Evolutionary conservation across 2,329 filamentous ascomycete species (phyloP).

Genomic region (Pseudogymnoascus sp.): DNA sequence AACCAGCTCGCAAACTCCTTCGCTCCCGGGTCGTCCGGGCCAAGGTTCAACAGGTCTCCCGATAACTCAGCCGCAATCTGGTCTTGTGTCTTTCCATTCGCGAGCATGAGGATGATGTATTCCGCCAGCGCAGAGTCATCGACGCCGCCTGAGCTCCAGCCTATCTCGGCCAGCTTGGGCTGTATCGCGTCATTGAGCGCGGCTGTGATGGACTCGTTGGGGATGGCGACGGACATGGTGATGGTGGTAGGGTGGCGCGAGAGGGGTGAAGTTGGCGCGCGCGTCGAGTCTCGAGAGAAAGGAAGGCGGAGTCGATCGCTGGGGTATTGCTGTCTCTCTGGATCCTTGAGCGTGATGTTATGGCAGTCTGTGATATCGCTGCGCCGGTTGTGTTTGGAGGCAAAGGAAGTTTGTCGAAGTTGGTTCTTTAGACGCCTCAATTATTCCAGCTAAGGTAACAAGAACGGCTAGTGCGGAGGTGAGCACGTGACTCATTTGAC

Average conservation of each 20-base stretch:
- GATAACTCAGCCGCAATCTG: constrained; percentile 85
- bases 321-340: background rate
- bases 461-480: background rate
- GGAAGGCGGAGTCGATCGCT: background rate
- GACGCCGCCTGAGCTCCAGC: constrained; percentile 73
- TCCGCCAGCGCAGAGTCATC: constrained; percentile 82
- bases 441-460: constrained; percentile 4
- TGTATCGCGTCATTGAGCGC: constrained; percentile 76
- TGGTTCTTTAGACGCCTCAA: background rate
- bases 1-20: constrained; percentile 84
- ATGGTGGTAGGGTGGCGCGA: constrained; percentile 11
- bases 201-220: constrained; percentile 75
- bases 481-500: background rate
- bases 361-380: background rate
- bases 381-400: background rate
- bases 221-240: constrained; percentile 66
- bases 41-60: constrained; percentile 74
- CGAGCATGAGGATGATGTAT: constrained; percentile 95
- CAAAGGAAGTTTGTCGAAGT: background rate
- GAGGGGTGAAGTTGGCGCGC: background rate
- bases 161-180: constrained; percentile 84
- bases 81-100: constrained; percentile 86
- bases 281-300: background rate
- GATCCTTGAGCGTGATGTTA: background rate
- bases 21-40: constrained; percentile 73